A percentile compares a stretch with the other conserved stretches of the same genome.
Evolutionary conservation across 805 yeast genomes (phyloP).

Genomic region (Hanseniaspora jakobsenii): DNA sequence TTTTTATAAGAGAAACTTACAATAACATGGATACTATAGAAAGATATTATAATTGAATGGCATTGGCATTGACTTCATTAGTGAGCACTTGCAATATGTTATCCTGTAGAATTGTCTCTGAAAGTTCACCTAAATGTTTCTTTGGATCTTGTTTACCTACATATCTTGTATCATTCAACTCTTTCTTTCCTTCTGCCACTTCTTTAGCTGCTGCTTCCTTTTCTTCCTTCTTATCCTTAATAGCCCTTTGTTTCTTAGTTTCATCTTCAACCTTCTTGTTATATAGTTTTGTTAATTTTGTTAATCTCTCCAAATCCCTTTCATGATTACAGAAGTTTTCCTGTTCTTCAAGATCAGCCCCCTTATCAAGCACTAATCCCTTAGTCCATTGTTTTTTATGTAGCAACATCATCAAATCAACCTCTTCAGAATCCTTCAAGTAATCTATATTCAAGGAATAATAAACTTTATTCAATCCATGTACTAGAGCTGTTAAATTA

Average conservation of each 20-base stretch:
- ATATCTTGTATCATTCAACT: slow-evolving; percentile 83
- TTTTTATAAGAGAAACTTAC: too few relatives aligned
- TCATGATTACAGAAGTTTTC: slow-evolving; percentile 40
- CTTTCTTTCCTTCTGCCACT: slow-evolving; percentile 76
- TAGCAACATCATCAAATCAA: slow-evolving; percentile 82
- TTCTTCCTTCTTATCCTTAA: slow-evolving; percentile 58
- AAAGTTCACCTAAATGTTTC: slow-evolving; percentile 85
- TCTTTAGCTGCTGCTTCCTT: slow-evolving; percentile 73
- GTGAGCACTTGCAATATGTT: slow-evolving; percentile 80
- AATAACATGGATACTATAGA: too few relatives aligned
- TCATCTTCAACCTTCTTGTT: slow-evolving; percentile 86
- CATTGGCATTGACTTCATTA: slow-evolving; percentile 79
- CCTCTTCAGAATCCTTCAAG: slow-evolving; percentile 82
- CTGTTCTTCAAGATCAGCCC: slow-evolving; percentile 63
- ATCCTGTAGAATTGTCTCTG: slow-evolving; percentile 75
- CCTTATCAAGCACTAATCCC: slow-evolving; percentile 45
- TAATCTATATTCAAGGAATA: slow-evolving; percentile 92
- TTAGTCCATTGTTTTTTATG: slow-evolving; percentile 95
- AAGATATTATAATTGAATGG: slow-evolving; percentile 42
- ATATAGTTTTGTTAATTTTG: slow-evolving; percentile 74
- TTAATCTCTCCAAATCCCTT: slow-evolving; percentile 54
- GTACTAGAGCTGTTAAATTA: slow-evolving; percentile 89
- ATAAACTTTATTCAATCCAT: slow-evolving; percentile 92
- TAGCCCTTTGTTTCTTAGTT: slow-evolving; percentile 52
- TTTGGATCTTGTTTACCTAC: slow-evolving; percentile 98